Conservation (phyloP, 2,329 filamentous ascomycete genomes). For the Hypoxylon sp. region DNA sequence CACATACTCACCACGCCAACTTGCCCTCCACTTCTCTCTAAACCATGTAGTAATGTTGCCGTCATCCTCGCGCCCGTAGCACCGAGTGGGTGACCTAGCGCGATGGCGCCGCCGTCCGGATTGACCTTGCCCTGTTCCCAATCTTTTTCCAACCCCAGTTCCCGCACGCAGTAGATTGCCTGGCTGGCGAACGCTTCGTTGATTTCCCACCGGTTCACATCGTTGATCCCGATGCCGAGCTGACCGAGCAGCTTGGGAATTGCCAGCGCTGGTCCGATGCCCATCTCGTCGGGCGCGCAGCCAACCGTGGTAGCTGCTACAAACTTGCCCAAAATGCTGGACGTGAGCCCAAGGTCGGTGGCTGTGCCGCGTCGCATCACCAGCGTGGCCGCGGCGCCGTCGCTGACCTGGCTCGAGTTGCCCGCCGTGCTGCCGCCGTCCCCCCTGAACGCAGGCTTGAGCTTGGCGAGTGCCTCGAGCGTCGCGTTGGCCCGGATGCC, state of each 20-base stretch:
- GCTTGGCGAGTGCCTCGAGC: constrained; percentile 76
- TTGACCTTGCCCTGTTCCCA: constrained; percentile 80
- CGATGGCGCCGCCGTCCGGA: constrained; percentile 92
- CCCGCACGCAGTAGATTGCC: constrained; percentile 76
- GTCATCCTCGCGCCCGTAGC: constrained; percentile 88
- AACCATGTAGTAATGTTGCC: constrained; percentile 75
- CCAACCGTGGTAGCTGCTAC: constrained; percentile 80
- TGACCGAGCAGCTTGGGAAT: constrained; percentile 83
- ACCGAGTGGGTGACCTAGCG: constrained; percentile 90
- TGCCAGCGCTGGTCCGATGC: constrained; percentile 85
- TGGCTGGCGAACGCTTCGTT: constrained; percentile 84
- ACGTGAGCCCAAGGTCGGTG: constrained; percentile 74
- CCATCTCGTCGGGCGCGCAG: constrained; percentile 92
- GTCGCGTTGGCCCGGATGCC: constrained; percentile 79
- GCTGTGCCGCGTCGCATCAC: constrained; percentile 89
- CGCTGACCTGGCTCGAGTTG: constrained; percentile 86
- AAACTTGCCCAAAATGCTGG: constrained; percentile 83
- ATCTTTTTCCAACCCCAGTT: constrained; percentile 72
- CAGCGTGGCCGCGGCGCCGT: constrained; percentile 85
- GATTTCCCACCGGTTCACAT: constrained; percentile 91
- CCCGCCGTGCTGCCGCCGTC: constrained; percentile 85
- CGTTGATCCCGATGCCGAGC: constrained; percentile 72
- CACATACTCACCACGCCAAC: constrained; percentile 94
- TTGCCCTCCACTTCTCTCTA: constrained; percentile 76
- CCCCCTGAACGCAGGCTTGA: constrained; percentile 86